Evolutionary conservation across 108 stramenopile genomes (phyloP).

Genomic region (Cyclotella cryptica): DNA sequence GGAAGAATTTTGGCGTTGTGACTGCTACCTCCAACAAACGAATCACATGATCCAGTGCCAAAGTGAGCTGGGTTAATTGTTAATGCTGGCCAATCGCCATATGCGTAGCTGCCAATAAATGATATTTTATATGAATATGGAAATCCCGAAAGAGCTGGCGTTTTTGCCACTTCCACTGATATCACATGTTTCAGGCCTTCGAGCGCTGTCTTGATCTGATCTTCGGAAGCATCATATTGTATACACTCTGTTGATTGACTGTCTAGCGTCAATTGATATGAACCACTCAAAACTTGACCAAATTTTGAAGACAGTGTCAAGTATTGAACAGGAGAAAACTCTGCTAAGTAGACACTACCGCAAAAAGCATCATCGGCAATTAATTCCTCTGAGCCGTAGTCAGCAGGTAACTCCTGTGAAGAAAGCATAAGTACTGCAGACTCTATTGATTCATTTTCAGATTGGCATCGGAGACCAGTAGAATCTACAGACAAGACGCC

Average conservation of each 20-base stretch:
- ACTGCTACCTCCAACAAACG: constrained; percentile 33
- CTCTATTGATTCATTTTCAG: constrained; percentile 30
- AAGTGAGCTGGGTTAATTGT: constrained; percentile 30
- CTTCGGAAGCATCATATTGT: constrained; percentile 39
- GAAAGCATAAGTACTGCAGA: constrained; percentile 15
- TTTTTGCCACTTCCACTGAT: constrained; percentile 28
- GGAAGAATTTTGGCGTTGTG: constrained; percentile 34
- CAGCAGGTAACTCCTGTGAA: constrained; percentile 15
- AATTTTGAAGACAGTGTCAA: constrained; percentile 28
- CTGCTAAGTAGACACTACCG: constrained; percentile 42
- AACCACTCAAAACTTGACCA: constrained; percentile 28
- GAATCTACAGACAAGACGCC: constrained; percentile 31
- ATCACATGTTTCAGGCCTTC: constrained; percentile 25
- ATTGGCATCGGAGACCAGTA: constrained; percentile 40
- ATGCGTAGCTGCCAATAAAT: constrained; percentile 40
- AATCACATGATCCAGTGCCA: constrained; percentile 39
- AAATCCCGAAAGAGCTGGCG: constrained; percentile 10
- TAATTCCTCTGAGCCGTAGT: constrained; percentile 37
- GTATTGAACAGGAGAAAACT: constrained; percentile 39
- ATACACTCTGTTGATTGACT: constrained; percentile 36
- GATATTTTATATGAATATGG: constrained; percentile 25
- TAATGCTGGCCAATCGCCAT: constrained; percentile 52
- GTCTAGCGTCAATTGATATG: constrained; percentile 41
- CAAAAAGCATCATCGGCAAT: constrained; percentile 22
- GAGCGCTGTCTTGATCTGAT: constrained; percentile 32